Evolutionary conservation across 169 alveolate genomes (phyloP).

Genomic region (Theileria equi): DNA sequence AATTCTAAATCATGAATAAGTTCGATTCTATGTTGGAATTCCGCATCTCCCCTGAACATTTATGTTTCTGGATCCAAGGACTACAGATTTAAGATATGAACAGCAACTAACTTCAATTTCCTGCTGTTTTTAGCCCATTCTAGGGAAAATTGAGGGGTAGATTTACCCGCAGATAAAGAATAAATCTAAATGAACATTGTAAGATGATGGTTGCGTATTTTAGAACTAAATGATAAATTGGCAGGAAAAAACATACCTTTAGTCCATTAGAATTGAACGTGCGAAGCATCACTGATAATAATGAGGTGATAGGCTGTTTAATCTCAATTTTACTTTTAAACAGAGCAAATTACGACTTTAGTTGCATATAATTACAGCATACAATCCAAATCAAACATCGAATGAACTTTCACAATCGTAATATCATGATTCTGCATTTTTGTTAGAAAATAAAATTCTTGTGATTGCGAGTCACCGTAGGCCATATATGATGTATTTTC

Average conservation of each 20-base stretch:
- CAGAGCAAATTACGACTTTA: not conserved
- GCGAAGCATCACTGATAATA: slow-evolving; percentile 35
- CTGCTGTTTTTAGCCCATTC: slow-evolving; percentile 17
- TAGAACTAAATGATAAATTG: not conserved
- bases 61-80: not conserved
- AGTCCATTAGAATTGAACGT: slow-evolving; percentile 60
- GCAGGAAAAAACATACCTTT: slow-evolving; percentile 38
- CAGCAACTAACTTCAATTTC: slow-evolving; percentile 32
- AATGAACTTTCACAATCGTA: not conserved
- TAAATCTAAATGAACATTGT: slow-evolving; percentile 30
- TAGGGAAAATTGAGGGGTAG: slow-evolving; percentile 51
- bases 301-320: no score
- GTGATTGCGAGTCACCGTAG: no score
- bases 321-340: no score
- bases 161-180: slow-evolving; percentile 60
- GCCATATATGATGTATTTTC: no score
- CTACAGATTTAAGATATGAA: not conserved
- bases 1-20: slow-evolving; percentile 74
- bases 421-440: no score
- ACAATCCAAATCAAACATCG: not conserved
- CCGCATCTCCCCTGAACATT: slow-evolving; percentile 29
- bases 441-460: no score
- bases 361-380: not conserved
- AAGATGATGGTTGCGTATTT: not conserved
- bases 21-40: slow-evolving; percentile 57